Conservation (phyloP, 2,329 filamentous ascomycete species). For the Myotisia sp. region DNA sequence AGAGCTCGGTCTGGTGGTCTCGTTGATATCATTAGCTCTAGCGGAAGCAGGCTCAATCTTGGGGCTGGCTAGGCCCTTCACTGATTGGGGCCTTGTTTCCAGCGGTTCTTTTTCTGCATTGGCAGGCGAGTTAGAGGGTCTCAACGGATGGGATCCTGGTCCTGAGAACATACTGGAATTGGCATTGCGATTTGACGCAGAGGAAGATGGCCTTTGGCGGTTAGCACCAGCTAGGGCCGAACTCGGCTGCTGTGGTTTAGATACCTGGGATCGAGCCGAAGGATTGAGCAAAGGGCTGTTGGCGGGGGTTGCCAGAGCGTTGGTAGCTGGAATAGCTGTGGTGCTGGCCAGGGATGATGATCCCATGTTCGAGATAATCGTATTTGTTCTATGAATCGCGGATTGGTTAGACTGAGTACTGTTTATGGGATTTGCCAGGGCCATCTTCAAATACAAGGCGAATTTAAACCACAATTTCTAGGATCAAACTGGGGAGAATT, state of each 20-base stretch:
- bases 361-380: constrained; percentile 38
- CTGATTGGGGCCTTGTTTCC: constrained; percentile 8
- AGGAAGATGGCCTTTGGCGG: constrained; percentile 45
- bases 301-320: constrained; percentile 41
- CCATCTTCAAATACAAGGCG: too few species aligned
- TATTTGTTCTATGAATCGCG: constrained; percentile 28
- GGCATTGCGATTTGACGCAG: constrained; percentile 44
- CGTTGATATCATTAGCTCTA: constrained; percentile 20
- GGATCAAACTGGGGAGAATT: too few species aligned
- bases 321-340: constrained; percentile 53
- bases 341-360: constrained; percentile 64
- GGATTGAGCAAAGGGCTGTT: constrained; percentile 47
- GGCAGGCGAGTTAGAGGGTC: constrained; percentile 8
- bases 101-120: constrained; percentile 10
- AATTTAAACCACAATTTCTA: too few species aligned
- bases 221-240: constrained; percentile 48
- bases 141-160: constrained; percentile 17
- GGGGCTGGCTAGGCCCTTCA: constrained; percentile 2
- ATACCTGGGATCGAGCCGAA: constrained; percentile 48
- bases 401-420: constrained; percentile 6
- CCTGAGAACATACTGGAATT: constrained; percentile 36
- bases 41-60: constrained; percentile 7
- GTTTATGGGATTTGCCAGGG: too few species aligned
- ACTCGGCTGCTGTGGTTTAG: constrained; percentile 64
- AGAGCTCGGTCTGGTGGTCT: constrained; percentile 10